A percentile compares a stretch with the other conserved stretches of the same genome.
Evolutionary conservation across 306 rosid genomes (phyloP).

Genomic region (Alnus rubra): DNA sequence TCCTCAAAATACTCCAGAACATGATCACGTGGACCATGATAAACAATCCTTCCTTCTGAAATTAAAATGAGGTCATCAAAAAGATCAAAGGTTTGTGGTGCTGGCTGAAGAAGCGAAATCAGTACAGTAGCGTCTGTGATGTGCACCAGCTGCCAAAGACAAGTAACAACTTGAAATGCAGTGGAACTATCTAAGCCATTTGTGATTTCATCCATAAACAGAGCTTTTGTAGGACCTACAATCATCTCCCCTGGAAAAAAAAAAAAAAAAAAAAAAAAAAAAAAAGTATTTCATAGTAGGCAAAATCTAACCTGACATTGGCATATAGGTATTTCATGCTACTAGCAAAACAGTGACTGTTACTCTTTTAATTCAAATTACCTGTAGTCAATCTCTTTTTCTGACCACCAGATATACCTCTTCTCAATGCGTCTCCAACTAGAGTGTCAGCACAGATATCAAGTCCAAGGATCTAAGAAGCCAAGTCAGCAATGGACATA

Average conservation of each 20-base stretch:
- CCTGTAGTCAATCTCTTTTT: constrained; percentile 55
- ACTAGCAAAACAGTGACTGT: neutral
- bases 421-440: constrained; percentile 49
- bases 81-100: constrained; percentile 51
- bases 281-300: neutral
- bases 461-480: constrained; percentile 48
- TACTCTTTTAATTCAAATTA: neutral
- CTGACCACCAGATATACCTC: constrained; percentile 54
- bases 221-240: constrained; percentile 41
- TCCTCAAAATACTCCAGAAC: constrained; percentile 44
- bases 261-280: neutral
- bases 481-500: neutral
- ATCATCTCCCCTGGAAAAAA: constrained; percentile 42
- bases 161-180: constrained; percentile 3
- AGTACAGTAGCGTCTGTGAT: constrained; percentile 29
- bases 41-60: constrained; percentile 43
- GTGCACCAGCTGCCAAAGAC: constrained; percentile 9
- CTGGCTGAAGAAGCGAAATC: constrained; percentile 57
- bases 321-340: neutral
- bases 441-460: constrained; percentile 47
- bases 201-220: constrained; percentile 12
- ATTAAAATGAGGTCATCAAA: constrained; percentile 52
- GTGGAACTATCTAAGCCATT: constrained; percentile 13
- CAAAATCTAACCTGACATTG: neutral
- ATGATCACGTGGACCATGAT: constrained; percentile 49